Base-by-base conservation (phyloP, 495 filamentous ascomycete species). In the Pseudoneurospora amorphoporcata region DNA sequence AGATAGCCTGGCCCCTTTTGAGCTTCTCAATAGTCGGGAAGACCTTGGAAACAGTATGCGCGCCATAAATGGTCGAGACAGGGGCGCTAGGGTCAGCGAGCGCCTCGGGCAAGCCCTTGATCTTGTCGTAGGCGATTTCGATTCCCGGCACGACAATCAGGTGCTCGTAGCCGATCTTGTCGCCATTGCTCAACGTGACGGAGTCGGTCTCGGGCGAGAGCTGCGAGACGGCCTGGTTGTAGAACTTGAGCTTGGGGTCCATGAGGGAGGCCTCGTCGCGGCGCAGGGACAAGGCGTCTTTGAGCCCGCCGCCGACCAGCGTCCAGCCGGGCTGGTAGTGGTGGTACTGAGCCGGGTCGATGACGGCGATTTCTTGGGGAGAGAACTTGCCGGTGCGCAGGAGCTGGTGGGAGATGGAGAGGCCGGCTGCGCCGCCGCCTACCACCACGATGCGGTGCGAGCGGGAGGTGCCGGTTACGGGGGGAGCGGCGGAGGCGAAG, bases 271-370 rank as follows among this genome's bases (percentile, higher is more conserved):
- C 78, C 45, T 91, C 78, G 7, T 86, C 88, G 68, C 81, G 81
- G 23, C 84, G 84, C 65, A 90, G 82, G 3, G 87, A 83, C 53
- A 88, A 79, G 39, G 87, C 85, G 47, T 81, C 82, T 76, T 89
- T 90, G 61, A 92, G 83, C 16, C 90, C 90, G 37, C 89, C 88
- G 68, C 87, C 53, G 42, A 91, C 89, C 3, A 92, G 83, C 12
- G 90, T 91, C 90, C 90, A 92, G 71, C 90, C 90, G 3, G 90
- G 89, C 79, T 92, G 90, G 81, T 91, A 92, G 82, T 91, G 86
- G 80, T 92, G 90, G 81, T 84, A 88, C 73, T 84, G 76, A 1
- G 90, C 84, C 0, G 89, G 90, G 77, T 92, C 90, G 68, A 92
- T 78, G 45, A 92, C 78, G n/a, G 89, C 90, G 72, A 92, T 88